A percentile compares a stretch with the other conserved stretches of the same genome.
phyloP scores from a whole-genome alignment of 1,284 basidiomycete genomes.

The Puccinia hordei region DNA sequence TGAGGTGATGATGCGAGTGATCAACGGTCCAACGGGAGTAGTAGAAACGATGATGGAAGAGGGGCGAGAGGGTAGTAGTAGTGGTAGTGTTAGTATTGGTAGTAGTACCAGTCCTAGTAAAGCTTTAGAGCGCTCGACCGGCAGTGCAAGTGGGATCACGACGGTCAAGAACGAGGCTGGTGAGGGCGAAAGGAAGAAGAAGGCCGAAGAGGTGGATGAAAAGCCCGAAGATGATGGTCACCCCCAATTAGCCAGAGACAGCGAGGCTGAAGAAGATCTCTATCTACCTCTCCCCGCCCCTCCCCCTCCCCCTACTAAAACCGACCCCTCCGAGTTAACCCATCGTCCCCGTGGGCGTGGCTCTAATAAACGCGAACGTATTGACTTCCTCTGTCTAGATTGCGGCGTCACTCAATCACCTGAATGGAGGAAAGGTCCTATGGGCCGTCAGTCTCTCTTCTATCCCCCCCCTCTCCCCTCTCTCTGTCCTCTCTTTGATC shows the following conservation, averaged over 20 bases:
- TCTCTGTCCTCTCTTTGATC: not conserved
- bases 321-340: not conserved
- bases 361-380: constrained; percentile 24
- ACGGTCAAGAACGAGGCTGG: not conserved
- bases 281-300: not conserved
- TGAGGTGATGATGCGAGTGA: constrained; percentile 55
- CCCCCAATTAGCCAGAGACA: not conserved
- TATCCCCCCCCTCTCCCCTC: constrained; percentile 1
- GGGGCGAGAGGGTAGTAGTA: not conserved
- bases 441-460: constrained; percentile 57
- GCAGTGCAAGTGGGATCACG: too few species aligned
- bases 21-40: constrained; percentile 53
- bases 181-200: not conserved
- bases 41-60: not conserved
- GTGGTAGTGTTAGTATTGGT: too few species aligned
- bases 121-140: not conserved
- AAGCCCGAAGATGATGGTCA: not conserved
- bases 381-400: constrained; percentile 58
- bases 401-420: constrained; percentile 58
- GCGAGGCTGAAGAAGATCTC: not conserved
- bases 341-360: constrained; percentile 51
- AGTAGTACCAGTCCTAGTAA: too few species aligned
- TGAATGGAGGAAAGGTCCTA: constrained; percentile 58
- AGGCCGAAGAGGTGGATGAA: not conserved
- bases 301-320: not conserved